A percentile compares a stretch with the other conserved stretches of the same genome.
These are phyloP conservation scores for Allomyces macrogynus DNA, from an alignment of 192 early-diverging fungal species.

Conservation along the genomic window DNA sequence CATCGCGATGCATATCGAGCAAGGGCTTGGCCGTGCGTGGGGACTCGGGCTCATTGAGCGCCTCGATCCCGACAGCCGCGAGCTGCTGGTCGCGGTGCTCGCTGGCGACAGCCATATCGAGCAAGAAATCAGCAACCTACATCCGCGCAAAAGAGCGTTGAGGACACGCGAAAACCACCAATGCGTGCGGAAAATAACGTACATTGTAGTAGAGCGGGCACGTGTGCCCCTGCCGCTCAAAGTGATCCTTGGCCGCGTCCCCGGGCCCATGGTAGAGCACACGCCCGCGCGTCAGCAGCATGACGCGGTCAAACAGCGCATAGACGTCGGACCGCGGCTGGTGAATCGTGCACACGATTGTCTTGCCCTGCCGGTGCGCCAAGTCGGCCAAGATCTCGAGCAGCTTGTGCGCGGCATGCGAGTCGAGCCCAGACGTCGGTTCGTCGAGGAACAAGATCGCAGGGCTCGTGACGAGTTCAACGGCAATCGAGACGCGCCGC, in stretches of 20 bases:
- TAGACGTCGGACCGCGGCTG: constrained; percentile 28
- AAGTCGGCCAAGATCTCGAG: constrained; percentile 67
- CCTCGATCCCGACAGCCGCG: constrained; percentile 4
- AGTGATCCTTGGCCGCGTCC: constrained; percentile 13
- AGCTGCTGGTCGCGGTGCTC: constrained; percentile 3
- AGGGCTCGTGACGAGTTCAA: constrained; percentile 37
- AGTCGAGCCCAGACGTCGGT: constrained; percentile 68
- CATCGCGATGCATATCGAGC: background rate
- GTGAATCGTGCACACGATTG: constrained; percentile 17
- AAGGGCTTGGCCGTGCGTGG: background rate
- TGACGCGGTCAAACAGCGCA: constrained; percentile 27
- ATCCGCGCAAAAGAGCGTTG: constrained; percentile 17
- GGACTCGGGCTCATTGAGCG: background rate
- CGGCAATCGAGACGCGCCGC: constrained; percentile 38
- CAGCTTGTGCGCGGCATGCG: constrained; percentile 83
- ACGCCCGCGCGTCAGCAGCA: constrained; percentile 15
- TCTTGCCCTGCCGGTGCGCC: constrained; percentile 31
- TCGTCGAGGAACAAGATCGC: constrained; percentile 39
- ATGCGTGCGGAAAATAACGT: too few species aligned
- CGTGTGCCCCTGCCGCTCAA: constrained; percentile 9
- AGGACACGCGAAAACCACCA: too few species aligned
- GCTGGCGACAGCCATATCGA: constrained; percentile 2
- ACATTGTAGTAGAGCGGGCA: constrained; percentile 18
- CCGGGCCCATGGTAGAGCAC: constrained; percentile 17
- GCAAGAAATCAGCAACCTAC: constrained; percentile 8